Evolutionary conservation across 2,329 filamentous ascomycete species (phyloP).

Genomic region (Colletotrichum sansevieriae): DNA sequence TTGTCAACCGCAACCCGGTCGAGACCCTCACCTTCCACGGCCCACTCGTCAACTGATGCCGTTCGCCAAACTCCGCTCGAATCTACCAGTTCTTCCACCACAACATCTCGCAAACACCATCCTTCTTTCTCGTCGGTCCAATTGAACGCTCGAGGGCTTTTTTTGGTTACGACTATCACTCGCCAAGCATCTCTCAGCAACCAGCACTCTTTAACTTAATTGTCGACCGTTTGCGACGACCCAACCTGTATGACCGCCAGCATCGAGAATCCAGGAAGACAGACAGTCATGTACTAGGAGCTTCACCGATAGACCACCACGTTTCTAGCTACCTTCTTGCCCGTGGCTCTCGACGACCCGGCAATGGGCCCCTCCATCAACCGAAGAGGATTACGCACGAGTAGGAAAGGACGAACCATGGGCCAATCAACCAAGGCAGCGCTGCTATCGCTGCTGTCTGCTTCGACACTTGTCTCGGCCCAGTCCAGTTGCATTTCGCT

Average conservation of each 20-base stretch:
- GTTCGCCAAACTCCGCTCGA: conserved; percentile 44
- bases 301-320: conserved; percentile 19
- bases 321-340: not conserved
- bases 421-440: conserved; percentile 22
- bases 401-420: conserved; percentile 17
- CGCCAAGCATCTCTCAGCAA: conserved; percentile 46
- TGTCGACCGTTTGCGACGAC: conserved; percentile 2
- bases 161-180: conserved; percentile 51
- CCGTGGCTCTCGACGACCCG: not conserved
- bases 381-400: not conserved
- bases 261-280: conserved; percentile 15
- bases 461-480: conserved; percentile 52
- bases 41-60: conserved; percentile 40
- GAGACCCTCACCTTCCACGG: conserved; percentile 26
- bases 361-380: not conserved
- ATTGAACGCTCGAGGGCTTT: conserved; percentile 45
- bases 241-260: conserved; percentile 5
- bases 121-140: conserved; percentile 28
- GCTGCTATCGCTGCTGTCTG: conserved; percentile 49
- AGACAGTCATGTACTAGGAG: conserved; percentile 36
- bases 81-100: conserved; percentile 18
- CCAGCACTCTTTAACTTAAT: conserved; percentile 38
- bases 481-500: conserved; percentile 72
- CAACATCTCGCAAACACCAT: conserved; percentile 19
- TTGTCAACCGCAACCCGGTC: conserved; percentile 19